Evolutionary conservation across 2,329 filamentous ascomycete genomes (phyloP).

Genomic region (Trichoderma endophyticum): DNA sequence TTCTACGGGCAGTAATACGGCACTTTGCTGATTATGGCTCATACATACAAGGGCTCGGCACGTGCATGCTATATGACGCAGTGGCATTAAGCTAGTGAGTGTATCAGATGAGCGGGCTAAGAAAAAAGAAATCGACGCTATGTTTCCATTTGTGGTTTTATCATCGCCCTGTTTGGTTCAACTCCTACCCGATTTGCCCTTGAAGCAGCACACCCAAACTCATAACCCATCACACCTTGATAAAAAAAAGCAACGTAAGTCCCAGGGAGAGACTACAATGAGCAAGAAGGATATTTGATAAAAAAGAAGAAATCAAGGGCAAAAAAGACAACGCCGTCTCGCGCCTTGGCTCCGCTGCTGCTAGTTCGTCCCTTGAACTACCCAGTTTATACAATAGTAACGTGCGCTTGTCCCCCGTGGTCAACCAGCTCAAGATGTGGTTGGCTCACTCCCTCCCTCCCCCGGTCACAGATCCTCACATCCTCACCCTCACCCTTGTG

Average conservation of each 20-base stretch:
- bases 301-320: background rate
- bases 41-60: background rate
- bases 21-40: background rate
- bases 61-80: slow-evolving; percentile 4
- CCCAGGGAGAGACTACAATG: background rate
- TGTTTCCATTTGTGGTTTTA: background rate
- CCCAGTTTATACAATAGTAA: slow-evolving; percentile 3
- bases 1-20: background rate
- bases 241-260: background rate
- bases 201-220: background rate
- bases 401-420: slow-evolving; percentile 6
- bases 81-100: background rate
- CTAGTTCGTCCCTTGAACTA: background rate
- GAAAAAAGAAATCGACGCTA: background rate
- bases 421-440: background rate
- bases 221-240: background rate
- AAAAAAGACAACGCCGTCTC: background rate
- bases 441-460: background rate
- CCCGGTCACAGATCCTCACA: background rate
- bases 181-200: background rate
- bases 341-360: background rate
- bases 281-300: background rate
- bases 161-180: slow-evolving; percentile 2
- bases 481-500: background rate
- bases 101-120: background rate